These are phyloP conservation scores for Tetrastigma voinierianum DNA, from an alignment of 164 flowering plant genomes.

Conservation along the genomic window DNA sequence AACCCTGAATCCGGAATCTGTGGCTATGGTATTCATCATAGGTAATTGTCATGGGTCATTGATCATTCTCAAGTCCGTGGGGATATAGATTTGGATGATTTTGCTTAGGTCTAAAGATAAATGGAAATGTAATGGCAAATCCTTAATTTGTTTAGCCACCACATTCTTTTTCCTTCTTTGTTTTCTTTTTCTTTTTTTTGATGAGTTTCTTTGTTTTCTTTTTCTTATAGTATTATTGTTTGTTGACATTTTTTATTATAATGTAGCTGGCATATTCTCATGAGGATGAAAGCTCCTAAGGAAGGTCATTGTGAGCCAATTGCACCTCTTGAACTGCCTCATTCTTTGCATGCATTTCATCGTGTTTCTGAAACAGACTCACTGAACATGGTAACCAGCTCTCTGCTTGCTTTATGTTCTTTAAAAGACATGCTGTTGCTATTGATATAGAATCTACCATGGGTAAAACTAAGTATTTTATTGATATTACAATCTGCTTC, in stretches of 20 bases:
- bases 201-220: too few relatives aligned
- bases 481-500: too few relatives aligned
- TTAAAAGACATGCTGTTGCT: background rate
- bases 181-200: too few relatives aligned
- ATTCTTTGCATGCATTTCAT: slow-evolving; percentile 57
- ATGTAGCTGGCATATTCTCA: slow-evolving; percentile 69
- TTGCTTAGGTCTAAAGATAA: background rate
- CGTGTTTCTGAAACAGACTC: slow-evolving; percentile 43
- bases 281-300: slow-evolving; percentile 50
- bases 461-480: too few relatives aligned
- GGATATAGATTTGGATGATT: background rate
- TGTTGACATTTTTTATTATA: background rate
- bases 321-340: slow-evolving; percentile 61
- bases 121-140: background rate
- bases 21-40: too few relatives aligned
- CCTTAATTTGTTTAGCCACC: background rate
- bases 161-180: background rate
- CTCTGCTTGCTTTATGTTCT: background rate
- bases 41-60: too few relatives aligned
- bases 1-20: too few relatives aligned
- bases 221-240: background rate
- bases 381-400: slow-evolving; percentile 44
- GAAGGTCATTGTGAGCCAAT: slow-evolving; percentile 51
- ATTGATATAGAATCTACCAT: too few relatives aligned
- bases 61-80: too few relatives aligned